Evolutionary conservation across 768 basidiomycete species (phyloP).

Genomic region (Tulasnella sp.): DNA sequence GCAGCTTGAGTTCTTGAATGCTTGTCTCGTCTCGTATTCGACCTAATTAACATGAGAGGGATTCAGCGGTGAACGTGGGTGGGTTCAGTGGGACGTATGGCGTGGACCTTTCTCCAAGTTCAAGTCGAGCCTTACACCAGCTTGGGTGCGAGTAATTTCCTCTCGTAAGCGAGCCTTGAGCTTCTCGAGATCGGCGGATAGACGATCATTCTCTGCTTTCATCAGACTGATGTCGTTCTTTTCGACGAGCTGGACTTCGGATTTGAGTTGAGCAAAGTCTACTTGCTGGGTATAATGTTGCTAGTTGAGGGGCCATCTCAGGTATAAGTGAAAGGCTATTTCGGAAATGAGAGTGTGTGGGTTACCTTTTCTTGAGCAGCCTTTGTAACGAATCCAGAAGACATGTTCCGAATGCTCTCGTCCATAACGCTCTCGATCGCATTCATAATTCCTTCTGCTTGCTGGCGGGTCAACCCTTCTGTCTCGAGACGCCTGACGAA

Average conservation of each 20-base stretch:
- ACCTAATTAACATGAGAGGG: constrained; percentile 35
- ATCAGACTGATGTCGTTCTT: constrained; percentile 94
- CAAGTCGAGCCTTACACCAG: constrained; percentile 85
- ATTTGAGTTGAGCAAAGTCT: constrained; percentile 93
- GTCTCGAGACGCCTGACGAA: constrained; percentile 86
- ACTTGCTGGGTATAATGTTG: constrained; percentile 93
- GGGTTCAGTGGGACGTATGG: background rate
- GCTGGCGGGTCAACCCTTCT: constrained; percentile 80
- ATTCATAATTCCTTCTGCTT: constrained; percentile 95
- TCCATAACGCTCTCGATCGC: constrained; percentile 96
- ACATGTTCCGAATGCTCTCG: constrained; percentile 94
- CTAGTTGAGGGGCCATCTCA: constrained; percentile 33
- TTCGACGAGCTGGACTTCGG: constrained; percentile 91
- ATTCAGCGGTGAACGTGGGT: constrained; percentile 1
- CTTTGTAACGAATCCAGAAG: constrained; percentile 90
- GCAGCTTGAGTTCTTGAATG: constrained; percentile 89
- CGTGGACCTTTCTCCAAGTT: constrained; percentile 74
- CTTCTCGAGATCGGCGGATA: constrained; percentile 85
- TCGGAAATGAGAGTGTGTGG: background rate
- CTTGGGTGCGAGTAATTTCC: constrained; percentile 86
- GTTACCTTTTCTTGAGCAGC: constrained; percentile 92
- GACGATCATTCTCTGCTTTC: constrained; percentile 93
- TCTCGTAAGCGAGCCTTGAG: constrained; percentile 88
- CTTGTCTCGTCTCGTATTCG: constrained; percentile 89
- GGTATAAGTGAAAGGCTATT: background rate